A percentile compares a stretch with the other conserved stretches of the same genome.
Evolutionary conservation across 139 green algal species (phyloP).

Genomic region (Chlorella sp.): DNA sequence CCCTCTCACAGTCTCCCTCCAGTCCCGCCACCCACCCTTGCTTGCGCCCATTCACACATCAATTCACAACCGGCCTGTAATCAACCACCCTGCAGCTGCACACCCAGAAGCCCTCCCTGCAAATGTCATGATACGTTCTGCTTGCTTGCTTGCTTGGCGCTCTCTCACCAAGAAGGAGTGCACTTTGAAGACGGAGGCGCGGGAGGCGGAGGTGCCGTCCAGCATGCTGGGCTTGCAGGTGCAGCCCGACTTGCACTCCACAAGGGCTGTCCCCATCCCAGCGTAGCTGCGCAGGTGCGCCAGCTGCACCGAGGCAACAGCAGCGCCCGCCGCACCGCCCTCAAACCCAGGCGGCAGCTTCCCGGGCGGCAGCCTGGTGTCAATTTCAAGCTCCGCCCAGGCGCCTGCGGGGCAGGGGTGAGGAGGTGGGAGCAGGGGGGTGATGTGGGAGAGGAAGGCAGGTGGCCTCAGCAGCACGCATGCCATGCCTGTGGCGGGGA

Average conservation of each 20-base stretch:
- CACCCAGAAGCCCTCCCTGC: not conserved
- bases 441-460: too few species aligned
- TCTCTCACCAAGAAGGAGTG: constrained; percentile 18
- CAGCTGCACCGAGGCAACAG: not conserved
- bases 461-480: too few species aligned
- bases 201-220: constrained; percentile 23
- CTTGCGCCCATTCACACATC: too few species aligned
- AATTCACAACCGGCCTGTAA: not conserved
- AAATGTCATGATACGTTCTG: too few species aligned
- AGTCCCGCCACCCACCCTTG: too few species aligned
- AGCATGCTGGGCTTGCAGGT: constrained; percentile 1
- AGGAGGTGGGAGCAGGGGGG: not conserved
- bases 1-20: too few species aligned
- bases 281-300: constrained; percentile 21
- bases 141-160: not conserved
- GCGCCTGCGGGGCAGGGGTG: not conserved
- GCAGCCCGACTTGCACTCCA: constrained; percentile 11
- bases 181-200: not conserved
- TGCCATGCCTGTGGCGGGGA: not conserved
- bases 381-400: constrained; percentile 9
- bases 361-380: not conserved
- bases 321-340: not conserved
- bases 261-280: not conserved
- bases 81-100: not conserved
- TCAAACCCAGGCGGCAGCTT: not conserved